Conservation (phyloP, 2,329 filamentous ascomycete genomes). For the Cercospora sp. region DNA sequence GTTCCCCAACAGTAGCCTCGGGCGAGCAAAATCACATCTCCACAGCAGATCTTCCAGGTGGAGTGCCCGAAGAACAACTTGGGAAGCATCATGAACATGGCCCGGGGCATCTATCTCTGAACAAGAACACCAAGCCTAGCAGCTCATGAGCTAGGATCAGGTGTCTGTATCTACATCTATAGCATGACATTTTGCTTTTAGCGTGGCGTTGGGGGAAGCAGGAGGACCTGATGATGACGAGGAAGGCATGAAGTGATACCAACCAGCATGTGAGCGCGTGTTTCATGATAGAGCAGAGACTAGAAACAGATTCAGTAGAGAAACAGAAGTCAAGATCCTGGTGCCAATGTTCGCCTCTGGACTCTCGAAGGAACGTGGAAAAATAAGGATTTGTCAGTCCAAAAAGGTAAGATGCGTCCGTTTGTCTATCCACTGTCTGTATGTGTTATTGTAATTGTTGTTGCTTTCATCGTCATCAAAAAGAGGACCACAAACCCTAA, state of each 20-base stretch:
- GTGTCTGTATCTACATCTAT: too few species aligned
- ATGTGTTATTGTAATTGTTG: constrained; percentile 3
- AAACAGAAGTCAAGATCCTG: too few species aligned
- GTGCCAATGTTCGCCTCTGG: too few species aligned
- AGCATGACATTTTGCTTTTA: constrained; percentile 3
- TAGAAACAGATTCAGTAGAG: not conserved
- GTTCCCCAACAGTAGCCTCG: constrained; percentile 27
- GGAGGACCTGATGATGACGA: too few species aligned
- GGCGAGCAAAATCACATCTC: constrained; percentile 34
- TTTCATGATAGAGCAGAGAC: not conserved
- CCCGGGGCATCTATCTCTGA: constrained; percentile 18
- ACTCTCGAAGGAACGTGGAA: too few species aligned
- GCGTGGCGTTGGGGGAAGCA: not conserved
- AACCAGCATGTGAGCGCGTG: not conserved
- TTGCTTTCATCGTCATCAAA: not conserved
- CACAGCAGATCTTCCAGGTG: constrained; percentile 46
- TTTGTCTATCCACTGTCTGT: constrained; percentile 3
- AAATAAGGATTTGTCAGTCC: too few species aligned
- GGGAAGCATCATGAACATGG: constrained; percentile 27
- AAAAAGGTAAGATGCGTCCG: not conserved
- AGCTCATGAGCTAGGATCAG: not conserved
- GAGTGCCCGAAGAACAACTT: constrained; percentile 44
- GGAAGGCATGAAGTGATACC: not conserved
- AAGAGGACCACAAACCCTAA: not conserved
- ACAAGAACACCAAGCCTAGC: constrained; percentile 19